These are phyloP conservation scores for Penicillium robsamsonii DNA, from an alignment of 495 filamentous ascomycete species.

Conservation along the genomic window DNA sequence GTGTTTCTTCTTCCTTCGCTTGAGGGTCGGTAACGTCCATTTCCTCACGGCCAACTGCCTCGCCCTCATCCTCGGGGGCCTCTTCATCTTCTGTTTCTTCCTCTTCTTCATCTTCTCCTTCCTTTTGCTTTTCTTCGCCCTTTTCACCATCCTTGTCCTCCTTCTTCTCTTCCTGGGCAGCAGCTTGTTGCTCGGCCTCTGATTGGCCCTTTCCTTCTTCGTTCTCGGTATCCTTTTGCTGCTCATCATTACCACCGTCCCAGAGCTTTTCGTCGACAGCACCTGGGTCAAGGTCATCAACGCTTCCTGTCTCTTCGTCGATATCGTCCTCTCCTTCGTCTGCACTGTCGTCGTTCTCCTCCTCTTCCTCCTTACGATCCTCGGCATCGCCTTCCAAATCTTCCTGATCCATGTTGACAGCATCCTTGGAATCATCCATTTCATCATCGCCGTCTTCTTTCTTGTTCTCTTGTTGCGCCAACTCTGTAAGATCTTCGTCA, in stretches of 20 bases:
- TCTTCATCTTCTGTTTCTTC: conserved; percentile 58
- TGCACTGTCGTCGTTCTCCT: conserved; percentile 49
- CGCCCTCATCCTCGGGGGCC: conserved; percentile 58
- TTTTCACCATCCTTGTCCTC: conserved; percentile 41
- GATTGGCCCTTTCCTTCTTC: conserved; percentile 63
- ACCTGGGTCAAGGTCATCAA: conserved; percentile 82
- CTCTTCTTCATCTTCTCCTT: conserved; percentile 52
- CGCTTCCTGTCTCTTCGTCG: conserved; percentile 84
- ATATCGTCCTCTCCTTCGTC: conserved; percentile 65
- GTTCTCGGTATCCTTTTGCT: conserved; percentile 80
- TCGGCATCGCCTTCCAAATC: conserved; percentile 58
- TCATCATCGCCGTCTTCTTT: conserved; percentile 64
- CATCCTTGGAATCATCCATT: conserved; percentile 69
- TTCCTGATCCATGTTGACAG: conserved; percentile 92
- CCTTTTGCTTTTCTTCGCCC: conserved; percentile 43
- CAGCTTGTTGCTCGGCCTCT: conserved; percentile 63
- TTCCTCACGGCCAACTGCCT: conserved; percentile 57
- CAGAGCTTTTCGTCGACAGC: conserved; percentile 98
- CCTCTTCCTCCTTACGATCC: conserved; percentile 62
- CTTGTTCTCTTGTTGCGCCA: conserved; percentile 74
- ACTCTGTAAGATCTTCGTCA: conserved; percentile 88
- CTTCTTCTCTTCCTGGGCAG: conserved; percentile 58
- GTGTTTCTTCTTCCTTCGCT: conserved; percentile 65
- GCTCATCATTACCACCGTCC: conserved; percentile 77
- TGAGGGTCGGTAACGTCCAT: conserved; percentile 67